Base-by-base conservation (phyloP, 1,284 basidiomycete genomes). In the Psilocybe mexicana region DNA sequence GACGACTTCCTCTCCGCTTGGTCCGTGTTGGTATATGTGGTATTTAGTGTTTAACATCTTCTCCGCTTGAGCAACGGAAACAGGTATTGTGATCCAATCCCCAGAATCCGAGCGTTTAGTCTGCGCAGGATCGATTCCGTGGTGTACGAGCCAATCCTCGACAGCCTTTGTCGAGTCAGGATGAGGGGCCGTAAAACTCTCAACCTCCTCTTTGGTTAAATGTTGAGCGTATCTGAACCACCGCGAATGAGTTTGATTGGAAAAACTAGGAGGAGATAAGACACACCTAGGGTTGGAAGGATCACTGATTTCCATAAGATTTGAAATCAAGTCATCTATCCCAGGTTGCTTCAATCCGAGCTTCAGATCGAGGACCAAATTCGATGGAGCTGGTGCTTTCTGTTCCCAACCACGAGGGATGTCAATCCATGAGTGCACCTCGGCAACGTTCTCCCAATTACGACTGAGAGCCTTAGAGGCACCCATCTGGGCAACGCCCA, bases 241-340 rank as follows among this genome's bases (percentile, higher is more conserved):
- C 46, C 12, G 38, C 78, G 18, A 24, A n/a, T 18, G 30, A 42
- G 43, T 26, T 23, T 25, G 40, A 8, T 52, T 26, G 76, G 74
- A 28, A 25, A 11, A 11, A 8, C 23, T 18, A 3, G 14, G 14
- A 12, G 14, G 6, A 18, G 18, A 18, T 18, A 12, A 11, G 18
- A 55, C 73, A 63, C 66, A 82, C 82, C 76, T 77, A 33, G 72
- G 60, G 63, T 85, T 82, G 5, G 61, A 64, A 5, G 87, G 88
- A 61, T 88, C 81, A 65, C 86, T 87, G 52, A 84, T 81, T 67
- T 85, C 77, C 71, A 82, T 82, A 33, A 89, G 70, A 28, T 76
- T 71, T 0, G 73, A 67, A 42, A 85, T 76, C 44, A 87, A 75
- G 3, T 80, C 74, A 30, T 82, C 79, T 52, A 84, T 76, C 40